These are phyloP conservation scores for Hymenoscyphus scutula DNA, from an alignment of 2,329 filamentous ascomycete genomes.

Conservation along the genomic window DNA sequence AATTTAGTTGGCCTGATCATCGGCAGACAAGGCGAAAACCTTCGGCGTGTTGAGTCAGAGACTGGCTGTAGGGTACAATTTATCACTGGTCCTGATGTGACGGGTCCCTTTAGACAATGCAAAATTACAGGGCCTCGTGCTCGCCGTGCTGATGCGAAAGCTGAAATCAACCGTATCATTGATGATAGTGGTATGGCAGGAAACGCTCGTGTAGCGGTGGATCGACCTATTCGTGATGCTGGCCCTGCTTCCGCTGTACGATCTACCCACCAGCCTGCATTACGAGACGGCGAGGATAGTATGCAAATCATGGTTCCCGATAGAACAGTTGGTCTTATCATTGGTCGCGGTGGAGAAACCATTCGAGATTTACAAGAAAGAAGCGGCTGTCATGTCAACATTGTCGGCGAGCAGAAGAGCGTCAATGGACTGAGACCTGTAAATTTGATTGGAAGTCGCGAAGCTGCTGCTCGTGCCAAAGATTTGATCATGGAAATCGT, in stretches of 20 bases:
- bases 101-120: constrained; percentile 75
- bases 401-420: constrained; percentile 89
- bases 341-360: constrained; percentile 89
- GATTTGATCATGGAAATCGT: constrained; percentile 92
- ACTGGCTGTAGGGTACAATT: constrained; percentile 86
- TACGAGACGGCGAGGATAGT: constrained; percentile 78
- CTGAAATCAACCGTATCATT: constrained; percentile 83
- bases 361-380: constrained; percentile 89
- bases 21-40: constrained; percentile 83
- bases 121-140: constrained; percentile 75
- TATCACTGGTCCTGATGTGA: constrained; percentile 69
- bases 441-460: constrained; percentile 78
- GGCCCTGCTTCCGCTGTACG: constrained; percentile 24
- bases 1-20: constrained; percentile 88
- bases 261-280: constrained; percentile 44
- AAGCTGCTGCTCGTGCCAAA: constrained; percentile 74
- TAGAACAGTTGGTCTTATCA: constrained; percentile 87
- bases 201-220: constrained; percentile 36
- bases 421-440: constrained; percentile 86
- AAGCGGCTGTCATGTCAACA: constrained; percentile 93
- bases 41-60: constrained; percentile 79
- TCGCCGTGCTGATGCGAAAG: constrained; percentile 73
- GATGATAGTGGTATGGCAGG: constrained; percentile 72
- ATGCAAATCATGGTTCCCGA: constrained; percentile 95
- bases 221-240: constrained; percentile 38